phyloP scores from a whole-genome alignment of 2,329 filamentous ascomycete genomes.

The Cordyceps pruinosa region DNA sequence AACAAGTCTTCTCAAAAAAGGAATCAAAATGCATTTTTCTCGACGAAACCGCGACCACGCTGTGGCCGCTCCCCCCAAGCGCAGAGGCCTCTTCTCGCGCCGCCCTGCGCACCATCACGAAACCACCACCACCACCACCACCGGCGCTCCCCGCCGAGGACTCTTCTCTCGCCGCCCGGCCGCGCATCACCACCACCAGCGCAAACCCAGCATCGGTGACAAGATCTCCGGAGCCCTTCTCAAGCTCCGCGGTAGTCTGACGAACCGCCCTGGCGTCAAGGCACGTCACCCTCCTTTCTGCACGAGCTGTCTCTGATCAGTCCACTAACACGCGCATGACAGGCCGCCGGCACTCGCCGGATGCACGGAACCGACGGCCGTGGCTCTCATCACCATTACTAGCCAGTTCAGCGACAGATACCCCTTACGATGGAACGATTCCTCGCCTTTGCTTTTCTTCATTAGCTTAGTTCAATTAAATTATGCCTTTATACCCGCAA shows the following conservation, averaged over 20 bases:
- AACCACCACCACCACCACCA: constrained; percentile 32
- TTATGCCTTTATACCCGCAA: not conserved
- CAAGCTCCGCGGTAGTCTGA: constrained; percentile 65
- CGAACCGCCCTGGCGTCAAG: constrained; percentile 63
- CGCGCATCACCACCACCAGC: constrained; percentile 49
- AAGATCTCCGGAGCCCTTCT: constrained; percentile 71
- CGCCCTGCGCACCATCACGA: constrained; percentile 28
- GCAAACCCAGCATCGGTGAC: constrained; percentile 63
- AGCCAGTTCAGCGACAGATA: not conserved
- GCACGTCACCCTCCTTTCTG: constrained; percentile 27
- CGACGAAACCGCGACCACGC: constrained; percentile 9
- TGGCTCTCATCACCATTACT: constrained; percentile 35
- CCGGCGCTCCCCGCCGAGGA: constrained; percentile 34
- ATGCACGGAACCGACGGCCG: constrained; percentile 71
- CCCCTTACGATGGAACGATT: not conserved
- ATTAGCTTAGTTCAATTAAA: not conserved
- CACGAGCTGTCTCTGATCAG: too few relatives aligned
- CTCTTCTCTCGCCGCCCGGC: constrained; percentile 33
- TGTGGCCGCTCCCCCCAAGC: constrained; percentile 13
- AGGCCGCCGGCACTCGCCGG: constrained; percentile 66
- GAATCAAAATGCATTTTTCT: constrained; percentile 28
- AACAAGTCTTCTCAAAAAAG: not conserved
- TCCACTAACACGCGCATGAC: not conserved
- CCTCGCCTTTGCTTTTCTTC: not conserved
- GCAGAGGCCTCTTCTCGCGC: constrained; percentile 19